Evolutionary conservation across 805 yeast genomes (phyloP).

Genomic region (Jamesozyma lodderae): DNA sequence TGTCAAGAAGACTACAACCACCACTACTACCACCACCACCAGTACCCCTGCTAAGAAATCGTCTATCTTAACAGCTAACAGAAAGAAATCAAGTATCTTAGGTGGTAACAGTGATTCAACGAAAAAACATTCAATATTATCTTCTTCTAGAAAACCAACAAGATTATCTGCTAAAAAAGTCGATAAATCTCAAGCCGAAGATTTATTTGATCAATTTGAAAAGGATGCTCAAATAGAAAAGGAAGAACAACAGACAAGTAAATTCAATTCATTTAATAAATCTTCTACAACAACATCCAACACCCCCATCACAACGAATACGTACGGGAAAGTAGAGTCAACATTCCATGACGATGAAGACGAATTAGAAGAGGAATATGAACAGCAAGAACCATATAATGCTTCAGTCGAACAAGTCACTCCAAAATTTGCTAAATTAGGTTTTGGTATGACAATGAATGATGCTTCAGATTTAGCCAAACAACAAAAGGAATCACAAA

Average conservation of each 20-base stretch:
- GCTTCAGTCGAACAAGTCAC: slow-evolving; percentile 32
- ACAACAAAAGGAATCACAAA: slow-evolving; percentile 30
- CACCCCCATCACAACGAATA: slow-evolving; percentile 4
- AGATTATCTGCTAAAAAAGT: slow-evolving; percentile 47
- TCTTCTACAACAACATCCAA: slow-evolving; percentile 3
- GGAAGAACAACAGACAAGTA: slow-evolving; percentile 38
- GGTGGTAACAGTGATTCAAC: slow-evolving; percentile 16
- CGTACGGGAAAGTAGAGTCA: slow-evolving; percentile 10
- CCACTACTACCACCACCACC: not conserved
- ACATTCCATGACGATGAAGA: slow-evolving; percentile 15
- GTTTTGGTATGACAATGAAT: slow-evolving; percentile 80
- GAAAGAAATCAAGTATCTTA: slow-evolving; percentile 15
- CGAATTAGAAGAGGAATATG: slow-evolving; percentile 6
- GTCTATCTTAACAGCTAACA: slow-evolving; percentile 20
- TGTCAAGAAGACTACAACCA: not conserved
- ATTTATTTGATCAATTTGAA: slow-evolving; percentile 52
- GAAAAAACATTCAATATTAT: slow-evolving; percentile 39
- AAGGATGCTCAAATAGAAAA: slow-evolving; percentile 77
- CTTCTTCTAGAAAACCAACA: slow-evolving; percentile 52
- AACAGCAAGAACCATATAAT: slow-evolving; percentile 5
- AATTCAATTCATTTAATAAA: slow-evolving; percentile 1
- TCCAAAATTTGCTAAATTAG: slow-evolving; percentile 70
- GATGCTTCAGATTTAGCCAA: slow-evolving; percentile 42
- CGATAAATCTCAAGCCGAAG: slow-evolving; percentile 42
- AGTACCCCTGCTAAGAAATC: slow-evolving; percentile 2